Percentiles rank a stretch among this genome's conserved stretches.
Evolutionary conservation across 2,329 filamentous ascomycete species (phyloP).

Genomic region (Bertia moriformis): DNA sequence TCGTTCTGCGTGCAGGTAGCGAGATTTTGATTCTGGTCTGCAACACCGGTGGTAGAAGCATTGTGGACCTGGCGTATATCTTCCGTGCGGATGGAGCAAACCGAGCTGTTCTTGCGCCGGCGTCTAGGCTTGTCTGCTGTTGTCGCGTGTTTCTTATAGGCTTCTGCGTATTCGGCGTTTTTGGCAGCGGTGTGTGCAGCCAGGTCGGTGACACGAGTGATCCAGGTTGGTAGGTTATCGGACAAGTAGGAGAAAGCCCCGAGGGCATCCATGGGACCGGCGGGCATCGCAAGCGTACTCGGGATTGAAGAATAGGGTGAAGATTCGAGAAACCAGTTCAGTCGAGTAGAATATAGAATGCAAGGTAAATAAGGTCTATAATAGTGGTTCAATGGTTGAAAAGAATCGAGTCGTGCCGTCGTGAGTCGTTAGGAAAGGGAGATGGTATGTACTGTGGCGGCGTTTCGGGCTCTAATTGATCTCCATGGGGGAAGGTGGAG

Average conservation of each 20-base stretch:
- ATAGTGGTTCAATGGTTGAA: no score
- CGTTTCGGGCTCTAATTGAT: no score
- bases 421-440: no score
- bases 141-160: background rate
- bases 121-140: background rate
- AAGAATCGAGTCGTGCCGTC: no score
- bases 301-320: background rate
- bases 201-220: background rate
- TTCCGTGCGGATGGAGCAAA: slow-evolving; percentile 1
- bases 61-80: background rate
- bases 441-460: no score
- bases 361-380: no score
- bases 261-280: background rate
- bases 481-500: no score
- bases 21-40: background rate
- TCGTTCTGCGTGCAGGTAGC: background rate
- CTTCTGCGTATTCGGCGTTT: background rate
- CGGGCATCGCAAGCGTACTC: no score
- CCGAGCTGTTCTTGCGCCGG: background rate
- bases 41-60: background rate
- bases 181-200: background rate
- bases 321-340: background rate
- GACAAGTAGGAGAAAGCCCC: background rate
- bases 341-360: background rate
- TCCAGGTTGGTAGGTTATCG: background rate